Evolutionary conservation across 805 yeast genomes (phyloP).

Genomic region (Lipomyces starkeyi): DNA sequence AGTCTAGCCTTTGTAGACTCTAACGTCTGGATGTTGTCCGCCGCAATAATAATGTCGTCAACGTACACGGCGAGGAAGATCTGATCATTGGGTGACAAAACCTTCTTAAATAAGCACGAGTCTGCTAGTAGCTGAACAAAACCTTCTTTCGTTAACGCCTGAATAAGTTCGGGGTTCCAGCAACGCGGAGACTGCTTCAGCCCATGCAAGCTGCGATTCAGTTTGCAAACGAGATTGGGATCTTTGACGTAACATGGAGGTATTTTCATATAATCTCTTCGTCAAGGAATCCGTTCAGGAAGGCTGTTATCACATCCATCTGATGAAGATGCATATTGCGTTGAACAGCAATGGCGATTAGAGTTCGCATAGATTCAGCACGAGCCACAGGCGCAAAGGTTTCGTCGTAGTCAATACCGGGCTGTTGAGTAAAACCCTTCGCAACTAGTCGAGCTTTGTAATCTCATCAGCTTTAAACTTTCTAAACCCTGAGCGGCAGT

Average conservation of each 20-base stretch:
- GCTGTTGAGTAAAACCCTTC: too few species aligned
- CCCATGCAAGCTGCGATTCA: slow-evolving; percentile 27
- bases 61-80: slow-evolving; percentile 31
- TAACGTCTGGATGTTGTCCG: slow-evolving; percentile 14
- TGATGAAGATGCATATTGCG: slow-evolving; percentile 7
- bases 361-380: not conserved
- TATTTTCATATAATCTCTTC: slow-evolving; percentile 20
- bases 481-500: too few species aligned
- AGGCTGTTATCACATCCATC: slow-evolving; percentile 17
- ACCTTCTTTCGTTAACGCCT: slow-evolving; percentile 16
- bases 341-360: not conserved
- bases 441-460: too few species aligned
- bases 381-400: too few species aligned
- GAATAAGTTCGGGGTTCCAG: slow-evolving; percentile 15
- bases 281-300: slow-evolving; percentile 5
- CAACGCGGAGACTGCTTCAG: slow-evolving; percentile 18
- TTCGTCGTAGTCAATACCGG: not conserved
- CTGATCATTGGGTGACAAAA: not conserved
- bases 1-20: slow-evolving; percentile 14
- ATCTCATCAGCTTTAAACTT: too few species aligned
- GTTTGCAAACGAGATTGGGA: slow-evolving; percentile 19
- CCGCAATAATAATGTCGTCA: slow-evolving; percentile 31
- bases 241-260: slow-evolving; percentile 9
- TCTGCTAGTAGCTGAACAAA: slow-evolving; percentile 16
- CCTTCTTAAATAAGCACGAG: slow-evolving; percentile 12